Evolutionary conservation across 2,329 filamentous ascomycete genomes (phyloP).

Genomic region (Stagonosporopsis cucurbitacearum): DNA sequence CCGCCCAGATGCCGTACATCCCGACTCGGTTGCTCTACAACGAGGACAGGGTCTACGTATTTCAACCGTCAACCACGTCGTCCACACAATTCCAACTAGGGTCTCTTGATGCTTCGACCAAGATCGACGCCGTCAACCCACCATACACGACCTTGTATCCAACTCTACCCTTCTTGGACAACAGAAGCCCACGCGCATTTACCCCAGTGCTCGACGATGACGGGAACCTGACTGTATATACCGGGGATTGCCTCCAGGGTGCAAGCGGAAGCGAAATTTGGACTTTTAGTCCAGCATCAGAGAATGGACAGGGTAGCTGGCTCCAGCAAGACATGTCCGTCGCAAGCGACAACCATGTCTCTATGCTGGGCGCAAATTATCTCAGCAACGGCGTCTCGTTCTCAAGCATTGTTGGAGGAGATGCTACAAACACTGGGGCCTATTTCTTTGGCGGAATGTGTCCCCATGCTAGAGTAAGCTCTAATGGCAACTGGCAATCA

Average conservation of each 20-base stretch:
- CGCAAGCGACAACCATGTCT: constrained; percentile 43
- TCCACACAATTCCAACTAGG: constrained; percentile 62
- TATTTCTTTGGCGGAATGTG: constrained; percentile 95
- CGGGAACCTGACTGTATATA: constrained; percentile 75
- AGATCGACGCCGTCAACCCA: constrained; percentile 57
- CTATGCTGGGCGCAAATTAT: constrained; percentile 60
- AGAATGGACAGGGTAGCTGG: constrained; percentile 61
- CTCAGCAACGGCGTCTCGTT: constrained; percentile 70
- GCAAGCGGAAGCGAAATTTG: constrained; percentile 66
- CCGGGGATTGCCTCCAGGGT: constrained; percentile 71
- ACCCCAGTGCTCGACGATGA: constrained; percentile 69
- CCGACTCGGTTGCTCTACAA: constrained; percentile 74
- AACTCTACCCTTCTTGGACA: constrained; percentile 68
- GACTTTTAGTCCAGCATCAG: constrained; percentile 64
- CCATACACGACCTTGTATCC: constrained; percentile 59
- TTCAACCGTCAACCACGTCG: constrained; percentile 61
- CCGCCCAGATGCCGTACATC: constrained; percentile 72
- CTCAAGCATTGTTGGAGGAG: constrained; percentile 64
- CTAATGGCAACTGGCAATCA: constrained; percentile 63
- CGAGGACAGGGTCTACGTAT: constrained; percentile 70
- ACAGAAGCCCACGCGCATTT: constrained; percentile 63
- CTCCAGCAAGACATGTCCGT: constrained; percentile 49
- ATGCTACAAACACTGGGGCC: constrained; percentile 61
- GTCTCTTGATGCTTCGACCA: constrained; percentile 69
- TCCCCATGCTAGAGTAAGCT: constrained; percentile 49